phyloP scores from a whole-genome alignment of 106 monocot genomes.

The Apostasia shenzhenica region DNA sequence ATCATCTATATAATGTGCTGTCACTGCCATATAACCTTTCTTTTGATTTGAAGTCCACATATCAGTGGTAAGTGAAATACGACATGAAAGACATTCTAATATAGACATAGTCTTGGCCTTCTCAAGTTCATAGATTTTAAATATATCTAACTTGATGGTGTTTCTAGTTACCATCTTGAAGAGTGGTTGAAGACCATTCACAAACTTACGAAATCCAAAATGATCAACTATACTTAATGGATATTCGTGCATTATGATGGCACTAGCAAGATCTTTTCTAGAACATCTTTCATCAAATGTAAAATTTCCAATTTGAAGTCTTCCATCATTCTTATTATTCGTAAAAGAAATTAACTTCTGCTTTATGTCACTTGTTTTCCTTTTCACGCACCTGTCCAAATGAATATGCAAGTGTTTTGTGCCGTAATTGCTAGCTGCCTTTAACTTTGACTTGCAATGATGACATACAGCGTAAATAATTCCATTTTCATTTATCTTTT shows the following conservation, averaged over 20 bases:
- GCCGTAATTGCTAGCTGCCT: no score
- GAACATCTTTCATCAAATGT: conserved; percentile 49
- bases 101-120: conserved; percentile 7
- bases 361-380: no score
- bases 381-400: no score
- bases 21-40: conserved; percentile 39
- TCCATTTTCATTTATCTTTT: no score
- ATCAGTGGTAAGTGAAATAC: conserved; percentile 45
- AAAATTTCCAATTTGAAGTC: no score
- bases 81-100: conserved; percentile 18
- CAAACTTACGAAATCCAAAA: no score
- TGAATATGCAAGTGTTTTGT: no score
- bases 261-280: conserved; percentile 48
- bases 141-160: conserved; percentile 40
- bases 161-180: conserved; percentile 43
- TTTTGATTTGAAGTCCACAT: conserved; percentile 28
- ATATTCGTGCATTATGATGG: conserved; percentile 64
- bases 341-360: no score
- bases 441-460: no score
- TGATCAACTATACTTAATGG: no score
- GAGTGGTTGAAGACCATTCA: conserved; percentile 67
- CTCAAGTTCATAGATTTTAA: conserved; percentile 46
- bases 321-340: no score
- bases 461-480: no score
- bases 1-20: conserved; percentile 62